Conservation (phyloP, 2,329 filamentous ascomycete species). For the Penicillium freii region DNA sequence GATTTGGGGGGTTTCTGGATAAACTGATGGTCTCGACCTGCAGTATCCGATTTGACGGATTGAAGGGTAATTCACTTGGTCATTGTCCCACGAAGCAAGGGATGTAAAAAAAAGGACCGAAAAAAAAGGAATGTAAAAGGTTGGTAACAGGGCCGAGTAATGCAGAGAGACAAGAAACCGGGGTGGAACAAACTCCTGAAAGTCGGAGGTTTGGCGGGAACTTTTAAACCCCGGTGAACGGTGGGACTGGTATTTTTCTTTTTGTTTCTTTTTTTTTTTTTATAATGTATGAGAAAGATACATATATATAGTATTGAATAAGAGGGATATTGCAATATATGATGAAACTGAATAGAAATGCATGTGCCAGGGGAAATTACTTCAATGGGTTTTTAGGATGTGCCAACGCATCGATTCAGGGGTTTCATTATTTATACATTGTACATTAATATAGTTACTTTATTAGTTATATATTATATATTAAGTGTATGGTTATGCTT, state of each 20-base stretch:
- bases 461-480: too few species aligned
- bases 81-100: background rate
- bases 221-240: background rate
- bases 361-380: background rate
- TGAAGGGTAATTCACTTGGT: background rate
- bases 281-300: background rate
- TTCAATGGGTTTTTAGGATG: background rate
- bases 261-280: background rate
- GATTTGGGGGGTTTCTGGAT: background rate
- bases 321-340: background rate
- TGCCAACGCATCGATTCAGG: background rate
- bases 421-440: background rate
- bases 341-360: background rate
- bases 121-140: background rate
- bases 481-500: too few species aligned
- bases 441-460: too few species aligned
- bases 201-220: background rate
- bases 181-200: background rate
- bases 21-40: background rate
- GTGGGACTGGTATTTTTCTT: background rate
- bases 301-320: background rate
- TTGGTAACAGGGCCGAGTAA: background rate
- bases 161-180: background rate
- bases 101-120: too few species aligned
- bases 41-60: background rate